Evolutionary conservation across 495 filamentous ascomycete genomes (phyloP), one percentile per base, ranked within the genome.

Genomic region (Penicillium bovifimosum): DNA sequence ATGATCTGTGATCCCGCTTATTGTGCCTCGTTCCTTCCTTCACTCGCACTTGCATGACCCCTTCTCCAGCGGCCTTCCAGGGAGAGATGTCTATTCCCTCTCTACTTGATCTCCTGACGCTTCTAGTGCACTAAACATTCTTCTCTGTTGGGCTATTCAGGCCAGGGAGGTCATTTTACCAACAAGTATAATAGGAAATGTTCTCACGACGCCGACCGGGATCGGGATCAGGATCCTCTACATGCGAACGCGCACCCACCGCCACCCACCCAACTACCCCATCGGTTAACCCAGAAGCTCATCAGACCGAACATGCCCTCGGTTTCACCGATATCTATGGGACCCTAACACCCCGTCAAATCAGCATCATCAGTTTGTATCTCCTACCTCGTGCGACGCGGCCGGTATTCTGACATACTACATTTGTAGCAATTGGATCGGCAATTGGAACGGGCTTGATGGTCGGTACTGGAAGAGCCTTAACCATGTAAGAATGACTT

Each of bases 381-480:
- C 45, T 39, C 14, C 35, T 17, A 18, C 6, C 49, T 42, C 36
- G 2, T 41, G 6, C 13, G 26, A 3, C 9, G 28, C 9, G 28
- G 34, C 11, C 42, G 7, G n/a, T 18, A 4, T n/a, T 33, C 56
- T 65, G 44, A 64, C 31, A 11, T 1, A 9, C 18, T 1, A 9
- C 18, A 1, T 14, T 9, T 16, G 17, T 35, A 77, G 89, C 88
- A 4, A 89, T 95, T 58, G 88, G 89, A 26, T 86, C 87, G 41
- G 88, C 89, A 9, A 87, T 95, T 55, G 88, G 87, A 54, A 90
- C 86, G 29, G 86, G 83, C 18, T 63, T 84, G 59, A 80, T 82
- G 62, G 77, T 83, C 45, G 79, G 73, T 31, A 86, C 82, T 41
- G 84, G 83, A 28, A 71, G 76, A 55, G 80, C 81, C 14, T 79